Evolutionary conservation across 1,284 basidiomycete species (phyloP).

Genomic region (Boletellus deceptivus): DNA sequence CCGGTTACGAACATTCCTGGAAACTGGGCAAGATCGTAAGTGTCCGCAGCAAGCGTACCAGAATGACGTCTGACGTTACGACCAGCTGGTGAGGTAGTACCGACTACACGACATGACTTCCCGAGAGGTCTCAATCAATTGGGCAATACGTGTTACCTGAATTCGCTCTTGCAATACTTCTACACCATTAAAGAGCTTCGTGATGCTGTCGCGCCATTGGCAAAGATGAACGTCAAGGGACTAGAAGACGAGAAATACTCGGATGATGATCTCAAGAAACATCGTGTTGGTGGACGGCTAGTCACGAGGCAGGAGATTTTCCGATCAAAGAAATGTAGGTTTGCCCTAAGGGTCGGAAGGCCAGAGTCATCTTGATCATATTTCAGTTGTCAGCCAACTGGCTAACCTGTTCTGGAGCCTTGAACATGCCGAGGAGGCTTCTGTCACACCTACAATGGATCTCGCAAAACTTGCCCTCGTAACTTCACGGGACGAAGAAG

Average conservation of each 20-base stretch:
- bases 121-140: constrained; percentile 90
- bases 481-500: constrained; percentile 86
- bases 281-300: constrained; percentile 83
- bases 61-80: constrained; percentile 6
- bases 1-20: constrained; percentile 64
- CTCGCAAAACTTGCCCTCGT: constrained; percentile 92
- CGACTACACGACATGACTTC: constrained; percentile 56
- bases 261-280: constrained; percentile 76
- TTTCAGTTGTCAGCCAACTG: constrained; percentile 73
- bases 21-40: constrained; percentile 72
- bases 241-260: constrained; percentile 68
- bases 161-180: constrained; percentile 80
- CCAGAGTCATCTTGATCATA: constrained; percentile 14
- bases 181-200: constrained; percentile 91
- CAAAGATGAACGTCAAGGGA: constrained; percentile 51
- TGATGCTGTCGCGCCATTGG: constrained; percentile 67
- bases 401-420: constrained; percentile 78
- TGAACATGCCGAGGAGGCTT: constrained; percentile 60
- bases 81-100: constrained; percentile 60
- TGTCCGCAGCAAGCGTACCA: constrained; percentile 17
- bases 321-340: constrained; percentile 80
- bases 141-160: constrained; percentile 92
- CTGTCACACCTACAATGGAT: constrained; percentile 83
- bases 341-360: not conserved
- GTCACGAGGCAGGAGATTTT: constrained; percentile 79